Evolutionary conservation across 2,329 filamentous ascomycete genomes (phyloP).

Genomic region (Ophiostoma perfectum): DNA sequence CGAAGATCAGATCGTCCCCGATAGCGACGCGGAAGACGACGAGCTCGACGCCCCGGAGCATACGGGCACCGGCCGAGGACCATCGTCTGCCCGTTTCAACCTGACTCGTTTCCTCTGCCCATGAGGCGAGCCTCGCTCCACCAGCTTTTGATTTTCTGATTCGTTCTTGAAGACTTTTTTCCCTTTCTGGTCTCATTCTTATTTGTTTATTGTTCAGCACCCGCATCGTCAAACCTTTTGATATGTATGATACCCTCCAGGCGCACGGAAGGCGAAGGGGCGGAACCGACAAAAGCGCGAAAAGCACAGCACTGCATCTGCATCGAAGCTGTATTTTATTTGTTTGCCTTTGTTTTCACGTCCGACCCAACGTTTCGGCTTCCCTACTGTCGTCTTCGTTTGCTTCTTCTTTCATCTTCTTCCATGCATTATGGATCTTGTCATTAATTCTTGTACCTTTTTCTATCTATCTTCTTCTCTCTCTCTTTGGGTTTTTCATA

Average conservation of each 20-base stretch:
- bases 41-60: background rate
- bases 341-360: no score
- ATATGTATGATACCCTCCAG: conserved; percentile 10
- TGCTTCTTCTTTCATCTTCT: background rate
- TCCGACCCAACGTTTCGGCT: no score
- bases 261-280: background rate
- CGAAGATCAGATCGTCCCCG: conserved; percentile 52
- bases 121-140: background rate
- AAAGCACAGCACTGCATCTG: no score
- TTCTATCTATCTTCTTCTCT: background rate
- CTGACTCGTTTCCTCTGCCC: conserved; percentile 45
- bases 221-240: background rate
- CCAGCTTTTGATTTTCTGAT: background rate
- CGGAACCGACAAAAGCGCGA: background rate
- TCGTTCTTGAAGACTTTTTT: background rate
- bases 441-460: background rate
- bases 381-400: no score
- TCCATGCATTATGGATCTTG: background rate
- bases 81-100: conserved; percentile 35
- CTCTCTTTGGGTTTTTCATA: background rate
- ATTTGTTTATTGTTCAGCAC: background rate
- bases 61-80: background rate
- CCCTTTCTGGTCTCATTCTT: background rate
- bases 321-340: no score
- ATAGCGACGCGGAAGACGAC: conserved; percentile 47